Conservation (phyloP, 2,329 filamentous ascomycete species). For the Ophiocordyceps robertsii region DNA sequence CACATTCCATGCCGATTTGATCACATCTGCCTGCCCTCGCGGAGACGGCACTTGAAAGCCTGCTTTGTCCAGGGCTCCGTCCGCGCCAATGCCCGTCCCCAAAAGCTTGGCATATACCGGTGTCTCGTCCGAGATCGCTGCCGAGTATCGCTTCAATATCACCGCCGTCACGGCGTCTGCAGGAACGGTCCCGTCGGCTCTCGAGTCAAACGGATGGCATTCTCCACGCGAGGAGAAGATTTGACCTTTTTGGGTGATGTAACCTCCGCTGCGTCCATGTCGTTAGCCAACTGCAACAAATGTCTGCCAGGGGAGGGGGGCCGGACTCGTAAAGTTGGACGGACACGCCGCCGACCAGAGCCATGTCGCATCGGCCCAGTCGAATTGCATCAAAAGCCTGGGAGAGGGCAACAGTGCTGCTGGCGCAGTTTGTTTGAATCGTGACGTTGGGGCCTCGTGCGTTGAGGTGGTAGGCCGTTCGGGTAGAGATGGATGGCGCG, state of each 20-base stretch:
- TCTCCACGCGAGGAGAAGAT: constrained; percentile 3
- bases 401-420: constrained; percentile 2
- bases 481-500: constrained; percentile 4
- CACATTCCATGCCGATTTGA: constrained; percentile 3
- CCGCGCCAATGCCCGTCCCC: constrained; percentile 3
- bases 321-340: constrained; percentile 3
- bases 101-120: constrained; percentile 4
- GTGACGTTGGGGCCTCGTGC: constrained; percentile 3
- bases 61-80: constrained; percentile 5
- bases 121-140: not conserved
- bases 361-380: constrained; percentile 3
- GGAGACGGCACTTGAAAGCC: constrained; percentile 5
- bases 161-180: constrained; percentile 3
- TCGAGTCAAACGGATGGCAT: constrained; percentile 4
- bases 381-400: constrained; percentile 2
- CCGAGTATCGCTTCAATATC: constrained; percentile 1
- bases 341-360: constrained; percentile 4
- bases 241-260: constrained; percentile 3
- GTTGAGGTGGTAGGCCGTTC: constrained; percentile 5
- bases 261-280: constrained; percentile 1
- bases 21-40: constrained; percentile 4
- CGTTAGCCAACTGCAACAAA: not conserved
- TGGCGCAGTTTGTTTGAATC: constrained; percentile 4
- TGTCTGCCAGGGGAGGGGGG: too few species aligned
- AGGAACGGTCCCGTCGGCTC: constrained; percentile 4